Evolutionary conservation across 352 stramenopile genomes (phyloP), one percentile per base, ranked within the genome.

Genomic region (Globisporangium polare): DNA sequence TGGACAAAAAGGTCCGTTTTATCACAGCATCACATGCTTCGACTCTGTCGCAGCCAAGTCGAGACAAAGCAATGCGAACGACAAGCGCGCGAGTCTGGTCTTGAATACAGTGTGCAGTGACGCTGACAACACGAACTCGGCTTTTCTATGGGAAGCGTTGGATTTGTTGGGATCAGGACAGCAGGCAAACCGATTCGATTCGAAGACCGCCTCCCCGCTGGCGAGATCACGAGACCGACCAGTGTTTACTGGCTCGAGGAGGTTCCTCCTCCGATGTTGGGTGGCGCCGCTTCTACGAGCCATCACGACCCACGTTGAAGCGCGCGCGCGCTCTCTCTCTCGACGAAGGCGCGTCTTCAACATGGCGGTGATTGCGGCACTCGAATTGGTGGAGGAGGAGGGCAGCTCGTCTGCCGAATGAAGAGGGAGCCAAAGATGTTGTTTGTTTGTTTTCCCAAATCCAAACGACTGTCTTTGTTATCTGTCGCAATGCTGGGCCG

Each of bases 101-200:
- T 51, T 18, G 43, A 50, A 49, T 15, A 18, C 10, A n/a, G n/a
- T n/a, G n/a, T n/a, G 17, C 5, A 52, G 20, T 18, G 15, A 2
- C 27, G 29, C 18, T 22, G 20, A 4, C 12, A 7, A 50, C 43
- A n/a, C n/a, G n/a, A n/a, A 27, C n/a, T 31, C 26, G 45, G 20
- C 45, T 52, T 52, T 52, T 52, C 45, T 52, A 52, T 52, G 45
- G 24, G 46, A 3, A 5, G 46, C n/a, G 46, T 35, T 22, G 46
- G 24, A 53, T 53, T 22, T 17, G 8, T 35, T 22, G 6, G 12
- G 9, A 35, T 53, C 46, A 53, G 46, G 45, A 50, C 43, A 50
- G 20, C 22, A 31, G 10, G 33, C 6, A 7, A 2, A 39, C 10
- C 13, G 10, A 39, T 39, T 42, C 6, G 37, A 42, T 42, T 42